Percentiles rank a stretch among this genome's conserved stretches.
These are phyloP conservation scores for Yamadazyma friedrichii DNA, from an alignment of 1,139 yeast genomes.

Conservation along the genomic window DNA sequence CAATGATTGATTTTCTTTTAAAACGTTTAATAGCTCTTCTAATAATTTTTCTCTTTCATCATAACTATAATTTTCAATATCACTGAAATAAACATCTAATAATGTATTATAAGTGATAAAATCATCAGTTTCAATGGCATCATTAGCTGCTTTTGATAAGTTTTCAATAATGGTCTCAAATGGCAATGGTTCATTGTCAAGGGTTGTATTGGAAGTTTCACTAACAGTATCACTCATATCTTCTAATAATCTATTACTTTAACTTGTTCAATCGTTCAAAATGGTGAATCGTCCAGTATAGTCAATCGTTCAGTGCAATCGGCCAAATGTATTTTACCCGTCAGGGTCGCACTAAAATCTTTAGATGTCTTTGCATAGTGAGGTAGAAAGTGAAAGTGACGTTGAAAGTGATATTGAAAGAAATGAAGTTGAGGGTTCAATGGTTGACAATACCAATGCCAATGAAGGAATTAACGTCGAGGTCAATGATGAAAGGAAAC, in stretches of 20 bases:
- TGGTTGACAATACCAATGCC: not conserved
- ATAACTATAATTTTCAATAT: constrained; percentile 43
- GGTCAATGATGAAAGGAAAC: not conserved
- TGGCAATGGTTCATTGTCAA: constrained; percentile 20
- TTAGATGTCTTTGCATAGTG: constrained; percentile 7
- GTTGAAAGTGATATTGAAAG: not conserved
- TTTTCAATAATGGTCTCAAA: constrained; percentile 28
- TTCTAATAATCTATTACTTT: not conserved
- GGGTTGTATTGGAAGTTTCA: constrained; percentile 14
- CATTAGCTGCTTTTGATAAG: constrained; percentile 35
- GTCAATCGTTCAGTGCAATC: too few species aligned
- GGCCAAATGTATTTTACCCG: not conserved
- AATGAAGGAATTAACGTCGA: not conserved
- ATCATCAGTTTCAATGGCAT: constrained; percentile 49
- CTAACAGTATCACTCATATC: constrained; percentile 8
- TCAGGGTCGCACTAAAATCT: not conserved
- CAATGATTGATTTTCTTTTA: constrained; percentile 41
- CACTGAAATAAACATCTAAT: constrained; percentile 57
- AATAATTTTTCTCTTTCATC: constrained; percentile 51
- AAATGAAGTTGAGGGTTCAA: not conserved
- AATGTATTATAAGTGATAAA: constrained; percentile 71
- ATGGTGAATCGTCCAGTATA: too few species aligned
- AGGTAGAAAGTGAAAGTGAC: constrained; percentile 1
- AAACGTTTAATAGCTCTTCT: constrained; percentile 33
- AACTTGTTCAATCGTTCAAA: too few species aligned